A percentile compares a stretch with the other conserved stretches of the same genome.
These are phyloP conservation scores for Pseudogymnoascus sp. DNA, from an alignment of 2,329 filamentous ascomycete genomes.

Conservation along the genomic window DNA sequence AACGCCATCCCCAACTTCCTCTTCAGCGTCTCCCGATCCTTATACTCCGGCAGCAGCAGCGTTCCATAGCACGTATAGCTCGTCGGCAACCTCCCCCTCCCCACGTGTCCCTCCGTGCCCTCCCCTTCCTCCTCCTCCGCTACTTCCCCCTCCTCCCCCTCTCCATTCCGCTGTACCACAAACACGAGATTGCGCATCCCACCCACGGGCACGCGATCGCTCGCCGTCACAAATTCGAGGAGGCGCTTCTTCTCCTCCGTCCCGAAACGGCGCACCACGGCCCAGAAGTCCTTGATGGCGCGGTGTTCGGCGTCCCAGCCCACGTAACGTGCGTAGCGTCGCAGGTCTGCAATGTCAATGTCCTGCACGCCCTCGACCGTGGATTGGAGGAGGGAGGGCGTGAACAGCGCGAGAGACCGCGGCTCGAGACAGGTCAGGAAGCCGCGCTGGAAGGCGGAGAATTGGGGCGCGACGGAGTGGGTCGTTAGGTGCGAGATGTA, in stretches of 20 bases:
- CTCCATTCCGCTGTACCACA: slow-evolving; percentile 68
- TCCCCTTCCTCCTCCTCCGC: neutral
- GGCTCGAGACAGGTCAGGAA: slow-evolving; percentile 68
- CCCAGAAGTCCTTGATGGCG: slow-evolving; percentile 76
- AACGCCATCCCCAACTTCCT: slow-evolving; percentile 77
- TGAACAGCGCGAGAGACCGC: slow-evolving; percentile 65
- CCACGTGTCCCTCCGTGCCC: neutral
- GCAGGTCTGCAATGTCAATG: slow-evolving; percentile 69
- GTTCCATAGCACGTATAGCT: slow-evolving; percentile 92
- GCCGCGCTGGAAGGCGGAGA: slow-evolving; percentile 69
- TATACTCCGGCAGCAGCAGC: slow-evolving; percentile 77
- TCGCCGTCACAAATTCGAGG: slow-evolving; percentile 91
- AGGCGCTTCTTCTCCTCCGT: slow-evolving; percentile 65
- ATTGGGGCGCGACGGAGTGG: slow-evolving; percentile 68
- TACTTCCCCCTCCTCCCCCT: slow-evolving; percentile 42
- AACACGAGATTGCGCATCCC: slow-evolving; percentile 78
- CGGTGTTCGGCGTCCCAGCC: slow-evolving; percentile 65
- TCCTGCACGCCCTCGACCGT: slow-evolving; percentile 76
- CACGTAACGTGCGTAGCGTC: slow-evolving; percentile 67
- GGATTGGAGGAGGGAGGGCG: slow-evolving; percentile 60
- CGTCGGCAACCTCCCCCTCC: slow-evolving; percentile 49
- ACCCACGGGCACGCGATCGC: slow-evolving; percentile 79
- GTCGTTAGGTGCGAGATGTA: slow-evolving; percentile 80
- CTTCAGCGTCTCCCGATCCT: slow-evolving; percentile 57
- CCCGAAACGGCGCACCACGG: slow-evolving; percentile 59